Evolutionary conservation across 805 yeast species (phyloP).

Genomic region (Saccharomycopsis capsularis): DNA sequence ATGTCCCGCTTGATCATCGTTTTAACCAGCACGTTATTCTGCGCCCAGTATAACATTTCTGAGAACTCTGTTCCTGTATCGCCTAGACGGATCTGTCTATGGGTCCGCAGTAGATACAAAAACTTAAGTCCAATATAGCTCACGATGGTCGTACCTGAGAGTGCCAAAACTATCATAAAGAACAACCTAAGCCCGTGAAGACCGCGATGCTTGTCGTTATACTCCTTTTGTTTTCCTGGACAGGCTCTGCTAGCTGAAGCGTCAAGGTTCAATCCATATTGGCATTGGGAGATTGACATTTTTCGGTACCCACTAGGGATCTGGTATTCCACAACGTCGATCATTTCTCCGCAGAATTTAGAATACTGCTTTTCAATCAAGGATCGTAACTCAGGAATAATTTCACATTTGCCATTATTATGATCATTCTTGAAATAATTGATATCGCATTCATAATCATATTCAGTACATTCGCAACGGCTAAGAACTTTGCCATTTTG

Average conservation of each 20-base stretch:
- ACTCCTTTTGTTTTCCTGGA: slow-evolving; percentile 76
- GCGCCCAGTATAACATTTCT: slow-evolving; percentile 26
- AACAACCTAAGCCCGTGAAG: slow-evolving; percentile 38
- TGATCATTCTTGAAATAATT: slow-evolving; percentile 63
- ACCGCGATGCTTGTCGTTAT: slow-evolving; percentile 41
- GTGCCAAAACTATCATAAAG: slow-evolving; percentile 41
- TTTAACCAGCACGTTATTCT: neutral
- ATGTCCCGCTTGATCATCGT: slow-evolving; percentile 1
- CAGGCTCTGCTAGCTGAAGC: slow-evolving; percentile 63
- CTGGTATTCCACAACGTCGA: slow-evolving; percentile 59
- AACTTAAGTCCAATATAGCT: slow-evolving; percentile 49
- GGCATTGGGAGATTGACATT: slow-evolving; percentile 77
- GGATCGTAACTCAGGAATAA: slow-evolving; percentile 70
- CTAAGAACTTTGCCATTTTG: slow-evolving; percentile 33
- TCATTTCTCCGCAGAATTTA: slow-evolving; percentile 46
- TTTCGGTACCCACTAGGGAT: slow-evolving; percentile 92
- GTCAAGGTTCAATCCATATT: slow-evolving; percentile 64
- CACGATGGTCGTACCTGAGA: slow-evolving; percentile 42
- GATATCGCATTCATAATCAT: slow-evolving; percentile 91
- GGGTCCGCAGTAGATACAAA: slow-evolving; percentile 64
- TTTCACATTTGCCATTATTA: slow-evolving; percentile 42
- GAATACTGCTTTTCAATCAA: slow-evolving; percentile 57
- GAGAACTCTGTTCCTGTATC: too few relatives aligned
- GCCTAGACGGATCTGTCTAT: slow-evolving; percentile 81
- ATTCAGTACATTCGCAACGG: slow-evolving; percentile 68